Conservation (phyloP, 352 stramenopile genomes). For the Aphanomyces stellatus region DNA sequence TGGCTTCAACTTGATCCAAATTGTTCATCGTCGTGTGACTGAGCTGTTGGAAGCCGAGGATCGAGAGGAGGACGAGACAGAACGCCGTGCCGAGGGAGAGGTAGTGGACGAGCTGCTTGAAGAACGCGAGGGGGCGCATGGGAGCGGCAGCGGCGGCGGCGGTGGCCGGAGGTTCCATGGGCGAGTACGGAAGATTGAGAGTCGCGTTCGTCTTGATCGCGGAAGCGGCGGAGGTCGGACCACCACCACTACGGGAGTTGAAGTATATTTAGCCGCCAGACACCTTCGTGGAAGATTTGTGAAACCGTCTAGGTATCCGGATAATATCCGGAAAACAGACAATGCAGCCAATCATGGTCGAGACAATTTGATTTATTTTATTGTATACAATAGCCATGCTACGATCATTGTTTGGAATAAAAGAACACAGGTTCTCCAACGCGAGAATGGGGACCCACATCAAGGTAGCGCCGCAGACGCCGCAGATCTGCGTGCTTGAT, state of each 20-base stretch:
- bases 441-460: no score
- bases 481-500: no score
- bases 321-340: no score
- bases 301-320: no score
- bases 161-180: neutral
- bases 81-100: slow-evolving; percentile 1
- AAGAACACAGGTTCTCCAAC: no score
- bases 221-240: neutral
- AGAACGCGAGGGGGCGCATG: neutral
- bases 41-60: slow-evolving; percentile 12
- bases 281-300: no score
- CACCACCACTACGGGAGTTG: neutral
- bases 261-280: neutral
- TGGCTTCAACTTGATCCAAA: slow-evolving; percentile 30
- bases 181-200: neutral
- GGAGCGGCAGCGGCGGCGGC: no score
- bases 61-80: slow-evolving; percentile 14
- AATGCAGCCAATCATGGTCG: no score
- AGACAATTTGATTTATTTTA: no score
- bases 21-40: neutral
- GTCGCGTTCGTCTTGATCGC: neutral
- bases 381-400: no score
- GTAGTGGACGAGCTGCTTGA: slow-evolving; percentile 2
- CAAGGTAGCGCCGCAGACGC: no score
- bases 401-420: no score